These are phyloP conservation scores for Solanum pinnatisectum DNA, from an alignment of 257 asterid species.

Conservation along the genomic window DNA sequence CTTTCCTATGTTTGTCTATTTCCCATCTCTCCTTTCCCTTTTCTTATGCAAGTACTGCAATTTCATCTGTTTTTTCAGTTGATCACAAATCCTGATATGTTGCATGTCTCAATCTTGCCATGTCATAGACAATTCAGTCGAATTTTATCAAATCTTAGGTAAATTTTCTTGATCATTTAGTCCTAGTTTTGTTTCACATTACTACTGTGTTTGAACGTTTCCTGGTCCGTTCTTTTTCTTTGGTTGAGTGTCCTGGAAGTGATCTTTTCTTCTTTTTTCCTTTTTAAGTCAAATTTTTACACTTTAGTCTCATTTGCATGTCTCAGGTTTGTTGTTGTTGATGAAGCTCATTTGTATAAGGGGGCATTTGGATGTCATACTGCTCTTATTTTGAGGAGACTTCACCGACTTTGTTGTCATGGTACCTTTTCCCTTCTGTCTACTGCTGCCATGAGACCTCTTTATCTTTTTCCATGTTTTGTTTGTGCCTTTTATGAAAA, in stretches of 20 bases:
- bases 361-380: slow-evolving; percentile 94
- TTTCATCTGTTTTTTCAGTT: slow-evolving; percentile 45
- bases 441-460: not conserved
- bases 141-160: slow-evolving; percentile 81
- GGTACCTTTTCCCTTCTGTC: slow-evolving; percentile 28
- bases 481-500: not conserved
- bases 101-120: slow-evolving; percentile 88
- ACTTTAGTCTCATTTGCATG: not conserved
- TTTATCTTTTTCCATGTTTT: slow-evolving; percentile 3
- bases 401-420: slow-evolving; percentile 86
- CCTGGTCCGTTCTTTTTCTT: not conserved
- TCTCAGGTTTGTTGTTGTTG: slow-evolving; percentile 68
- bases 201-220: not conserved
- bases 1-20: not conserved
- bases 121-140: slow-evolving; percentile 69
- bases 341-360: slow-evolving; percentile 91
- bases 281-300: not conserved
- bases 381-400: slow-evolving; percentile 86
- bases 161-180: slow-evolving; percentile 4
- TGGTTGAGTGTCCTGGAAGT: not conserved
- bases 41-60: slow-evolving; percentile 8
- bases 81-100: slow-evolving; percentile 96
- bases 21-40: not conserved
- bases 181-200: not conserved
- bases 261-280: not conserved